phyloP scores from a whole-genome alignment of 2,329 filamentous ascomycete species.

The Rhynchosporium graminicola region DNA sequence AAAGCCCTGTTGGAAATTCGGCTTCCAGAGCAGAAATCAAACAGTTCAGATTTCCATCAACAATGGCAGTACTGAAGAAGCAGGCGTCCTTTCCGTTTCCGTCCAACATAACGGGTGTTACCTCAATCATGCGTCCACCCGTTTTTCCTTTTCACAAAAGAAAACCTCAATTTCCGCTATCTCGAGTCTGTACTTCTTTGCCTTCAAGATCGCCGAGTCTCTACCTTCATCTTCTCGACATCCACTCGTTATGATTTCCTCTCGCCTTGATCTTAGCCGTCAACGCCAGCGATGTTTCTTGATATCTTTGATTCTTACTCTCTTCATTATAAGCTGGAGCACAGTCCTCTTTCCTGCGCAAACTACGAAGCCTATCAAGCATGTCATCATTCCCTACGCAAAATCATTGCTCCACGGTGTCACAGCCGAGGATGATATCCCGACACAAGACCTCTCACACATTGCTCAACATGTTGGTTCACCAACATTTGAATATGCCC shows the following conservation, averaged over 20 bases:
- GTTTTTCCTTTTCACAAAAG: background rate
- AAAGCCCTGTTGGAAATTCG: no score
- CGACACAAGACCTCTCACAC: conserved; percentile 22
- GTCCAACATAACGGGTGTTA: conserved; percentile 7
- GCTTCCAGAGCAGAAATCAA: background rate
- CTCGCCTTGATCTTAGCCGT: background rate
- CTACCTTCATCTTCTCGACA: background rate
- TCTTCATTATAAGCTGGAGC: conserved; percentile 6
- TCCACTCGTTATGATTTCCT: conserved; percentile 10
- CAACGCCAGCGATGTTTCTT: background rate
- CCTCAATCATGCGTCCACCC: background rate
- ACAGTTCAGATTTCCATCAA: background rate
- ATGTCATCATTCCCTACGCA: background rate
- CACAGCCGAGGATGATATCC: background rate
- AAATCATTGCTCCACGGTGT: background rate
- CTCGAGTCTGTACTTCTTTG: background rate
- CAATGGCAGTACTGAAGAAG: conserved; percentile 2
- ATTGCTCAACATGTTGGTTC: conserved; percentile 24
- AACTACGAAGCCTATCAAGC: background rate
- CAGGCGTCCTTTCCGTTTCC: conserved; percentile 1
- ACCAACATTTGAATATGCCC: conserved; percentile 26
- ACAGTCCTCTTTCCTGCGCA: background rate
- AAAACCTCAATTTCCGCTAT: background rate
- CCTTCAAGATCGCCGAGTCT: background rate
- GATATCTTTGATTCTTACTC: background rate